Percentiles rank a stretch among this genome's conserved stretches.
phyloP scores from a whole-genome alignment of 257 asterid species.

The Gardenia jasminoides region DNA sequence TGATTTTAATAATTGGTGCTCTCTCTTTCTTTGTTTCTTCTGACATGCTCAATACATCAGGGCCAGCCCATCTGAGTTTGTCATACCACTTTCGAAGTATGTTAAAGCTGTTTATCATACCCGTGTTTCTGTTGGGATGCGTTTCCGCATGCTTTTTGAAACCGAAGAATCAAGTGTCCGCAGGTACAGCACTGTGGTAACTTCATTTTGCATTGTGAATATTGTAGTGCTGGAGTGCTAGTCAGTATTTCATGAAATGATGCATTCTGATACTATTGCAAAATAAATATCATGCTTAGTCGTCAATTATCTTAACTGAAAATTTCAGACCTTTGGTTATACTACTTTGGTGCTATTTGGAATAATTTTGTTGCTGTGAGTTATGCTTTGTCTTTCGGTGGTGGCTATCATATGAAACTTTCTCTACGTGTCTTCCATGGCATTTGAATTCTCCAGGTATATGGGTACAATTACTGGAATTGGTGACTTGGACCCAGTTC shows the following conservation, averaged over 20 bases:
- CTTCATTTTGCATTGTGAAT: conserved; percentile 2
- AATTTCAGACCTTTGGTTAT: not conserved
- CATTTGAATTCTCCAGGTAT: conserved; percentile 49
- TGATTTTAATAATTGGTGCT: conserved; percentile 3
- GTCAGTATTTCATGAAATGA: not conserved
- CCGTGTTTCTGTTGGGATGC: conserved; percentile 95
- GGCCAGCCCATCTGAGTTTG: conserved; percentile 97
- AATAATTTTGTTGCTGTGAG: not conserved
- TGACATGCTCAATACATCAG: conserved; percentile 41
- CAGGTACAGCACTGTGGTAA: conserved; percentile 46
- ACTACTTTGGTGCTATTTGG: not conserved
- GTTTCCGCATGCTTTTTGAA: conserved; percentile 94
- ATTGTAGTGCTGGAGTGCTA: not conserved
- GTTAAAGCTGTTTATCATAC: conserved; percentile 91
- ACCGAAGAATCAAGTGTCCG: conserved; percentile 99
- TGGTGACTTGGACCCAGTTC: conserved; percentile 89
- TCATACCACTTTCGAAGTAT: conserved; percentile 86
- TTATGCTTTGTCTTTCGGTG: not conserved
- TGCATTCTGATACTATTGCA: not conserved
- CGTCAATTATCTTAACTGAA: not conserved
- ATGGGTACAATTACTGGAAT: conserved; percentile 98
- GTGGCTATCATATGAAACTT: not conserved
- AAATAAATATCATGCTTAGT: not conserved
- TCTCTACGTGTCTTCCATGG: not conserved
- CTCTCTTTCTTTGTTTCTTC: conserved; percentile 1